These are phyloP conservation scores for Cordyceps militaris DNA, from an alignment of 2,329 filamentous ascomycete species.

Conservation along the genomic window DNA sequence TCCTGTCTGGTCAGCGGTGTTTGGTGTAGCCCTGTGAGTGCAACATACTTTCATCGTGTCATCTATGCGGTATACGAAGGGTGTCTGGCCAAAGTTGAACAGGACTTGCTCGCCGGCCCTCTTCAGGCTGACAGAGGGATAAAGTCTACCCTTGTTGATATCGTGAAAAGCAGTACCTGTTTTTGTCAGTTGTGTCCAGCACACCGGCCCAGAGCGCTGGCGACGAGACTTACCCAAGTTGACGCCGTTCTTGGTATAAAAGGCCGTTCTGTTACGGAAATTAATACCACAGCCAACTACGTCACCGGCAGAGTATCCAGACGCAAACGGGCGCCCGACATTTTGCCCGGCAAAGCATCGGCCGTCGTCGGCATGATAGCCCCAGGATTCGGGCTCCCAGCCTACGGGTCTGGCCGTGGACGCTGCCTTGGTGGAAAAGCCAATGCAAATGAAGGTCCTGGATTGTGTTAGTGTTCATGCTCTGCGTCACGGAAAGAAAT, in stretches of 20 bases:
- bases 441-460: slow-evolving; percentile 56
- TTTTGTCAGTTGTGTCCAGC: neutral
- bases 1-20: slow-evolving; percentile 32
- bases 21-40: neutral
- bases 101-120: slow-evolving; percentile 54
- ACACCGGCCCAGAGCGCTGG: neutral
- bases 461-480: neutral
- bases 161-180: slow-evolving; percentile 65
- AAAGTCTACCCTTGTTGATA: slow-evolving; percentile 56
- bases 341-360: slow-evolving; percentile 51
- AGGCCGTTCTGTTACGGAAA: slow-evolving; percentile 56
- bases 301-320: slow-evolving; percentile 48
- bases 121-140: slow-evolving; percentile 59
- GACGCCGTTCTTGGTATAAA: slow-evolving; percentile 61
- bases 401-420: slow-evolving; percentile 51
- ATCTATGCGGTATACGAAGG: slow-evolving; percentile 90
- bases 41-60: slow-evolving; percentile 64
- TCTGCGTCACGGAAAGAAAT: neutral
- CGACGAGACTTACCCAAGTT: slow-evolving; percentile 39
- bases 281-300: slow-evolving; percentile 60
- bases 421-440: slow-evolving; percentile 50
- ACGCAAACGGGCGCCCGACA: slow-evolving; percentile 50
- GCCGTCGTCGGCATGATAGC: slow-evolving; percentile 63
- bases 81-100: slow-evolving; percentile 62
- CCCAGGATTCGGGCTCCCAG: slow-evolving; percentile 63